Conservation (phyloP, 2,329 filamentous ascomycete species). For the Epichloe hybrida region DNA sequence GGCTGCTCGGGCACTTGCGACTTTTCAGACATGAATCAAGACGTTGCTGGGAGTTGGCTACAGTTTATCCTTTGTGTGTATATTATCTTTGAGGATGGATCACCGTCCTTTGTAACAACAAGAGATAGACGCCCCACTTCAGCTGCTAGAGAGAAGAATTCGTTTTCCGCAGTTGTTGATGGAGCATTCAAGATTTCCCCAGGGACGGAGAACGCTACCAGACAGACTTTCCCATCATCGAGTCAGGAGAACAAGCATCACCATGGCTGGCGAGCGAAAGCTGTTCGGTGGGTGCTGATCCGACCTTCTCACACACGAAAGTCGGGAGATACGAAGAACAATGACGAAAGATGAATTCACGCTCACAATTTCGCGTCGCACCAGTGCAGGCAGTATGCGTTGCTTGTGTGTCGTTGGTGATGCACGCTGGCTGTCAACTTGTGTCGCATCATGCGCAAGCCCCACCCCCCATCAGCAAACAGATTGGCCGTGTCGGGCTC, state of each 20-base stretch:
- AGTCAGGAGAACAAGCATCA: not conserved
- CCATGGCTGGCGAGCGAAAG: not conserved
- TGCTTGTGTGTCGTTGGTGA: not conserved
- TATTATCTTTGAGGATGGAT: constrained; percentile 33
- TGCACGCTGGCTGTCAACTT: not conserved
- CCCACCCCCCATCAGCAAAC: not conserved
- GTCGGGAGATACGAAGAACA: not conserved
- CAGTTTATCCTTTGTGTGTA: constrained; percentile 21
- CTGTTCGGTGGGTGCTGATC: not conserved
- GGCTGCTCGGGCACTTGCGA: not conserved
- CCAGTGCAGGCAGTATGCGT: not conserved
- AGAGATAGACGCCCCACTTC: constrained; percentile 16
- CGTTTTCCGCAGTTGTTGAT: not conserved
- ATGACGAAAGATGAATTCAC: not conserved
- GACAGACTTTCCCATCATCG: not conserved
- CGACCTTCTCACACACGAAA: not conserved
- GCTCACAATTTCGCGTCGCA: not conserved
- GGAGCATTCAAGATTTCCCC: not conserved
- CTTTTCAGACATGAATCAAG: constrained; percentile 9
- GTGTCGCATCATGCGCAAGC: not conserved
- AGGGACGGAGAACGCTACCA: not conserved
- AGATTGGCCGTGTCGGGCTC: not conserved
- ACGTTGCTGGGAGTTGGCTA: constrained; percentile 11
- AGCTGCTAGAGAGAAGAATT: not conserved
- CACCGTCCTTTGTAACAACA: constrained; percentile 29